phyloP scores from a whole-genome alignment of 129 eudicot genomes.

The Pulicaria dysenterica region DNA sequence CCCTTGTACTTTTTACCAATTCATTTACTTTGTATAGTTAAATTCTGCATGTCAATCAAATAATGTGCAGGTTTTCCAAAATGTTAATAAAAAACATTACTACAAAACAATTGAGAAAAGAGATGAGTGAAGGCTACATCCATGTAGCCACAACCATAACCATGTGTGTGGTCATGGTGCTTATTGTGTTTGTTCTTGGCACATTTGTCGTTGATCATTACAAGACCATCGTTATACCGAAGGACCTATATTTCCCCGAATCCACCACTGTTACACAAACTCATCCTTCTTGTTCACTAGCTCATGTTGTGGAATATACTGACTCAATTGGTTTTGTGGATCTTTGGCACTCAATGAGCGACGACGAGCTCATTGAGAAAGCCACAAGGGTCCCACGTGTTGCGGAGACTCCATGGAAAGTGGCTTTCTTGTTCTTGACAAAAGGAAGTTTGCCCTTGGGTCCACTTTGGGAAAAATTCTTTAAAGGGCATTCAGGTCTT shows the following conservation, averaged over 20 bases:
- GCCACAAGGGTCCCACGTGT: conserved; percentile 63
- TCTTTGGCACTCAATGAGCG: conserved; percentile 70
- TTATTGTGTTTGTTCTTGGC: conserved; percentile 57
- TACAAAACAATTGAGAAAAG: conserved; percentile 26
- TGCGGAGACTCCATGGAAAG: conserved; percentile 48
- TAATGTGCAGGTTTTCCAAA: background rate
- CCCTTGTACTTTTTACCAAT: conserved; percentile 10
- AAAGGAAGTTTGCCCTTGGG: conserved; percentile 65
- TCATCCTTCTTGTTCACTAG: background rate
- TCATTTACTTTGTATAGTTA: conserved; percentile 4
- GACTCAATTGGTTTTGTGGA: conserved; percentile 16
- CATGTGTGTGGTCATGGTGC: conserved; percentile 47
- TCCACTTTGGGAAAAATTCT: conserved; percentile 80
- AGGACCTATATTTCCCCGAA: conserved; percentile 52
- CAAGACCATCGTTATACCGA: conserved; percentile 44
- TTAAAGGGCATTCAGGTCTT: conserved; percentile 67
- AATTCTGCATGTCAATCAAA: background rate
- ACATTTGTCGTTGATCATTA: conserved; percentile 46
- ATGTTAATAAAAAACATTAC: conserved; percentile 16
- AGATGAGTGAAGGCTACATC: conserved; percentile 35
- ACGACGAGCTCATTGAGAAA: conserved; percentile 61
- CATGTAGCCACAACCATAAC: conserved; percentile 60
- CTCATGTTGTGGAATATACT: conserved; percentile 21
- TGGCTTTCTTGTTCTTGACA: conserved; percentile 86
- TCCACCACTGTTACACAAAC: conserved; percentile 36